Conservation (phyloP, 495 filamentous ascomycete species). For the Astrothelium macrocarpum region DNA sequence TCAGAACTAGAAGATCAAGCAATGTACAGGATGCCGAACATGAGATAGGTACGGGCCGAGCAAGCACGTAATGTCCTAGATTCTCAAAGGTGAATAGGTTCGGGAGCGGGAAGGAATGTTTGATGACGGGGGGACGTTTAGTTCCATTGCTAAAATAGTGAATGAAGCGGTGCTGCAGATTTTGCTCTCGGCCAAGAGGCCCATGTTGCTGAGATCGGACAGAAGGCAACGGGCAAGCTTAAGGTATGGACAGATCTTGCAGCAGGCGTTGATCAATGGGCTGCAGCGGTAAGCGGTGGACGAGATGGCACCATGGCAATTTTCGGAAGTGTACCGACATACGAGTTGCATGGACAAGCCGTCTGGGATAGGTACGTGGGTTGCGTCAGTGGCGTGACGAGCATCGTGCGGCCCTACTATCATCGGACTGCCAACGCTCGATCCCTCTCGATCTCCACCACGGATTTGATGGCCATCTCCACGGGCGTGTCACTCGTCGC, state of each 20-base stretch:
- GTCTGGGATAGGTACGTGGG: not conserved
- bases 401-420: not conserved
- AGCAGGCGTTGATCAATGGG: not conserved
- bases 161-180: not conserved
- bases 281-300: not conserved
- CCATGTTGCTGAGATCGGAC: not conserved
- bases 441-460: constrained; percentile 6
- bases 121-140: not conserved
- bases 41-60: not conserved
- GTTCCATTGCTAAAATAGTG: not conserved
- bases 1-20: not conserved
- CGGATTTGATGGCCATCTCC: not conserved
- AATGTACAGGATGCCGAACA: not conserved
- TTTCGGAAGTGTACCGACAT: not conserved
- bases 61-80: not conserved
- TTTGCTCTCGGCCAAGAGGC: not conserved
- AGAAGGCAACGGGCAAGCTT: not conserved
- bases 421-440: constrained; percentile 4
- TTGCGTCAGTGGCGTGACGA: constrained; percentile 6
- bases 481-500: not conserved
- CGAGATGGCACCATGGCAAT: not conserved
- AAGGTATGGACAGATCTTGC: not conserved
- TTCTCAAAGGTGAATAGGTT: too few relatives aligned
- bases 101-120: not conserved
- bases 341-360: not conserved